Base-by-base conservation (phyloP, 2,329 filamentous ascomycete species). In the Phoma sp. region DNA sequence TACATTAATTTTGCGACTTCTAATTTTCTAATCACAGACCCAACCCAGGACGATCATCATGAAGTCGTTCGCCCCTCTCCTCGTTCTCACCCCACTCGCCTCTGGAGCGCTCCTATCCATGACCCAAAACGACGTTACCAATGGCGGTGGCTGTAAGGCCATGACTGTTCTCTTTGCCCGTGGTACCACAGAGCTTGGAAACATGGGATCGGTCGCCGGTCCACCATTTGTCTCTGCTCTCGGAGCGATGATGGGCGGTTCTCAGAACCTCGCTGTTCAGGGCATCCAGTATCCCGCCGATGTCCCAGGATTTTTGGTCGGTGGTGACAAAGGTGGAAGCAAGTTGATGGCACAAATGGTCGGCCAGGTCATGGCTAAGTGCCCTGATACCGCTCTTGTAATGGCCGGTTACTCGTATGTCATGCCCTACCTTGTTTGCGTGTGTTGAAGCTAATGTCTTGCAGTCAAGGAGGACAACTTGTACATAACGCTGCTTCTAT, bases 141-240 rank as follows among this genome's bases (percentile, higher is more conserved):
- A 60, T 37, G 61, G 64, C 39, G 54, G 60, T n/a, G 62, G 49
- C 40, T 82, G 79, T 68, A 78, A 77, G 30, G 64, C 73, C 29
- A 75, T 82, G 57, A 84, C 81, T 7, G 68, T 85, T 46, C 79
- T 86, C 61, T 85, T 82, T 60, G 83, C 83, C n/a, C 78, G 83
- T 14, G 83, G 83, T 7, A 84, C 82, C 4, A 79, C 77, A 5
- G 81, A 85, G 68, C 32, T 58, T 1, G 82, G 81, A 36, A 84
- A 83, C 60, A 79, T 85, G 44, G 83, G 83, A 22, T 65, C 63
- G 23, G 56, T 79, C 5, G 75, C 78, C 2, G 83, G 83, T 0
- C 82, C 82, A 2, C 77, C 80, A 1, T 80, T 85, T 59, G 80
- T 82, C 55, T 69, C 77, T 33, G 76, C 78, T 2, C 65, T 85